Base-by-base conservation (phyloP, 2,329 filamentous ascomycete genomes). In the Colletotrichum kahawae region DNA sequence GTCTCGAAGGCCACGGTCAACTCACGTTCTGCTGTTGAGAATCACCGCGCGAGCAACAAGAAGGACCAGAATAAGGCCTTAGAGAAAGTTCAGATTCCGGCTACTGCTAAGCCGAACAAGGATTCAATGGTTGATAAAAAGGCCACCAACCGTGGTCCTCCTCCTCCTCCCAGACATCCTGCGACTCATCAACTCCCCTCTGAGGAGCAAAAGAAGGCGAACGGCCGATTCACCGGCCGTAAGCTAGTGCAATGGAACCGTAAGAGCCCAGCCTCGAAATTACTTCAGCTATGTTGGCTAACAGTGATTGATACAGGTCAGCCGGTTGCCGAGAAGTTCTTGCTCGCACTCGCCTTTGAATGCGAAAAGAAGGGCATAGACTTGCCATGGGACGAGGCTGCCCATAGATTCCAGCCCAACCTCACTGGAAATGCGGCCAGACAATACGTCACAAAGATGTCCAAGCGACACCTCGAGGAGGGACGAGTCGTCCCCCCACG, bases 51-150 rank as follows among this genome's bases (percentile, higher is more conserved):
- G 0, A 18, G 7, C 54, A 57, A 29, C 7, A 57, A 29, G 24
- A 9, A 18, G 1, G 1, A 1, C 18, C 48, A 48, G 16, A 48
- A 48, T 0, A 0, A 48, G 10, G 0, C 18, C 0, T 21, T 48
- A 0, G 43, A 48, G 5, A 48, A 21, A 1, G 6, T 5, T 2
- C 10, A 21, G n/a, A 48, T 48, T 2, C 43, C 10, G 5, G 43
- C 18, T 6, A 0, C 9, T 0, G 0, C 43, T 10, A 48, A 48
- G 3, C 0, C 10, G 10, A 48, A 21, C 1, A n/a, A 48, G n/a
- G 3, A 48, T 5, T 1, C 43, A 1, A 5, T 1, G 0, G 43
- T 21, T 48, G 43, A 48, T 48, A 48, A 48, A 13, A 7, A 13
- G 3, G 10, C 43, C 18, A 4, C 3, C 10, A 48, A 21, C 10